Percentiles rank a stretch among this genome's conserved stretches.
Evolutionary conservation across 495 filamentous ascomycete species (phyloP).

Genomic region (Apiosordaria backusii): DNA sequence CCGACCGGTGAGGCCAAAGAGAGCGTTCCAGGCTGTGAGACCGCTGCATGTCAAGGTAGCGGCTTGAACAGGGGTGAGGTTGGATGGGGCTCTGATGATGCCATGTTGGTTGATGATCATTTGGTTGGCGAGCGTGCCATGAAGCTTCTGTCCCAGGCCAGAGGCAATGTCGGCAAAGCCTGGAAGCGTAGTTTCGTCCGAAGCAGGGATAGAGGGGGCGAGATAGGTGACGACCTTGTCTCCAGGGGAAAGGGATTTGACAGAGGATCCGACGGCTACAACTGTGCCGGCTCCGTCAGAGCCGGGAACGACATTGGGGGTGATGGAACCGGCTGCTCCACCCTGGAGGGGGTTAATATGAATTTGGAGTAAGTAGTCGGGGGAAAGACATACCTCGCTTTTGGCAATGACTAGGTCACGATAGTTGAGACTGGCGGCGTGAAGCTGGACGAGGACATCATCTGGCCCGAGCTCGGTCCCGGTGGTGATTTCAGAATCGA

Average conservation of each 20-base stretch:
- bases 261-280: neutral
- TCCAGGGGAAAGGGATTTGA: neutral
- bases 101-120: neutral
- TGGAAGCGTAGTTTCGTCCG: neutral
- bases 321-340: neutral
- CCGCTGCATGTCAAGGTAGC: neutral
- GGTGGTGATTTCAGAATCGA: neutral
- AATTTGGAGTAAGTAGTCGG: neutral
- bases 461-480: neutral
- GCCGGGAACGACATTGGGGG: neutral
- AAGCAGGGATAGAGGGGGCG: neutral
- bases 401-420: neutral
- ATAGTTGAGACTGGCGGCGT: neutral
- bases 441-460: neutral
- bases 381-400: neutral
- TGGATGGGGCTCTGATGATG: neutral
- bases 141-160: neutral
- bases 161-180: neutral
- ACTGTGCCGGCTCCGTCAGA: neutral
- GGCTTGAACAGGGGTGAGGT: neutral
- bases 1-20: neutral
- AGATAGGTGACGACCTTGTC: neutral
- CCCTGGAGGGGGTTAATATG: neutral
- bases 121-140: neutral
- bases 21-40: constrained; percentile 4